phyloP scores from a whole-genome alignment of 2,329 filamentous ascomycete species.

The Sclerotinia nivalis region DNA sequence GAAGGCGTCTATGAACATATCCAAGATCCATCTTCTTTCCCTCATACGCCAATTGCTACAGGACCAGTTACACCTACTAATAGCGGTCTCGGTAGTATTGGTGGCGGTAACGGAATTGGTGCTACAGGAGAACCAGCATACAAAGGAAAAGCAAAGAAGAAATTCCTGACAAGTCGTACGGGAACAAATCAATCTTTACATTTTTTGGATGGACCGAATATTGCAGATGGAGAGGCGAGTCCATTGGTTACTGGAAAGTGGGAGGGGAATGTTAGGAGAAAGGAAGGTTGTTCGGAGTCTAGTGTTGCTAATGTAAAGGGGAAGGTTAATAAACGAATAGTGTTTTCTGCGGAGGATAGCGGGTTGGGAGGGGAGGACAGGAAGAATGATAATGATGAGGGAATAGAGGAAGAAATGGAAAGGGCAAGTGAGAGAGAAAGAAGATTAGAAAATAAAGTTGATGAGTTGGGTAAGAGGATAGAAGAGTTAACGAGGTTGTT shows the following conservation, averaged over 20 bases:
- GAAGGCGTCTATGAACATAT: slow-evolving; percentile 44
- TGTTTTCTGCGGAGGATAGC: slow-evolving; percentile 25
- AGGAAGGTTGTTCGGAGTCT: slow-evolving; percentile 1
- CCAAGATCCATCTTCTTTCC: slow-evolving; percentile 32
- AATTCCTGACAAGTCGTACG: slow-evolving; percentile 30
- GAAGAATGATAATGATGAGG: background rate
- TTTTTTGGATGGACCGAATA: slow-evolving; percentile 24
- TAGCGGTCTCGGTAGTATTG: slow-evolving; percentile 1
- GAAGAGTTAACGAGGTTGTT: slow-evolving; percentile 57
- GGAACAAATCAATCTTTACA: slow-evolving; percentile 29
- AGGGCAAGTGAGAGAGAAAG: slow-evolving; percentile 12
- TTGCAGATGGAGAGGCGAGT: slow-evolving; percentile 24
- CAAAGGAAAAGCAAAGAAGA: slow-evolving; percentile 21
- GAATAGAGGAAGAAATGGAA: background rate
- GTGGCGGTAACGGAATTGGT: background rate
- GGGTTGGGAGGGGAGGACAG: background rate
- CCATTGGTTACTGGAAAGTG: slow-evolving; percentile 15
- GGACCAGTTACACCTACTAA: slow-evolving; percentile 18
- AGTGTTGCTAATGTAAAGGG: slow-evolving; percentile 28
- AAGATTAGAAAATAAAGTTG: slow-evolving; percentile 51
- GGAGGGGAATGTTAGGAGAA: background rate
- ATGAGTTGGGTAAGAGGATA: slow-evolving; percentile 58
- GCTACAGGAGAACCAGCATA: background rate
- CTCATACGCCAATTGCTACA: slow-evolving; percentile 11
- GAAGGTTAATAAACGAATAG: slow-evolving; percentile 26